Conservation (phyloP, 345 rosid species). For the Melastoma malabathricum region DNA sequence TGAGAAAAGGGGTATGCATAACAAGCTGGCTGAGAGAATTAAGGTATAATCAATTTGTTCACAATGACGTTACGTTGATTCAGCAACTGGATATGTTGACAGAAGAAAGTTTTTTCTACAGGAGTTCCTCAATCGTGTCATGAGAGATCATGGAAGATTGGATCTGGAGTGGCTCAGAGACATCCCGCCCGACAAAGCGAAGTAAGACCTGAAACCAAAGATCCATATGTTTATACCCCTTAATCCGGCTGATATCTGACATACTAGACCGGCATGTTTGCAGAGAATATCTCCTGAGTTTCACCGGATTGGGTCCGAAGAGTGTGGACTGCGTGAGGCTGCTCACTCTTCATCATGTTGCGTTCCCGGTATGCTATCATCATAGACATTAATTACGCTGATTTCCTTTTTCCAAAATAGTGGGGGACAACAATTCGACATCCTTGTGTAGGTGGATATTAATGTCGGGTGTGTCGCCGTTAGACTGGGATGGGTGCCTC, state of each 20-base stretch:
- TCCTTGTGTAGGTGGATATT: neutral
- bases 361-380: slow-evolving; percentile 2
- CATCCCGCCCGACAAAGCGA: slow-evolving; percentile 1
- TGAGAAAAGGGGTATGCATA: slow-evolving; percentile 1
- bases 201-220: neutral
- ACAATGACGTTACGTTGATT: neutral
- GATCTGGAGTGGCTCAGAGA: slow-evolving; percentile 8
- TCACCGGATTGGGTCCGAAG: slow-evolving; percentile 17
- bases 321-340: slow-evolving; percentile 21
- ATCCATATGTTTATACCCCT: neutral
- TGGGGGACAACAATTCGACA: neutral
- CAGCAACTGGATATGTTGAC: neutral
- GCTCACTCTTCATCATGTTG: slow-evolving; percentile 15
- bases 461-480: slow-evolving; percentile 4
- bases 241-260: neutral
- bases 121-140: slow-evolving; percentile 1
- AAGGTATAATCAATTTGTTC: neutral
- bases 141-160: slow-evolving; percentile 4
- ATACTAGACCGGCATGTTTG: neutral
- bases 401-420: neutral
- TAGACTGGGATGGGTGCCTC: slow-evolving; percentile 3
- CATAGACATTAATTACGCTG: neutral
- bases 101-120: neutral
- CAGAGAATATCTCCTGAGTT: slow-evolving; percentile 2
- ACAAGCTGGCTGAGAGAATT: slow-evolving; percentile 5